These are phyloP conservation scores for Naumovozyma dairenensis DNA, from an alignment of 805 yeast genomes.

Conservation along the genomic window DNA sequence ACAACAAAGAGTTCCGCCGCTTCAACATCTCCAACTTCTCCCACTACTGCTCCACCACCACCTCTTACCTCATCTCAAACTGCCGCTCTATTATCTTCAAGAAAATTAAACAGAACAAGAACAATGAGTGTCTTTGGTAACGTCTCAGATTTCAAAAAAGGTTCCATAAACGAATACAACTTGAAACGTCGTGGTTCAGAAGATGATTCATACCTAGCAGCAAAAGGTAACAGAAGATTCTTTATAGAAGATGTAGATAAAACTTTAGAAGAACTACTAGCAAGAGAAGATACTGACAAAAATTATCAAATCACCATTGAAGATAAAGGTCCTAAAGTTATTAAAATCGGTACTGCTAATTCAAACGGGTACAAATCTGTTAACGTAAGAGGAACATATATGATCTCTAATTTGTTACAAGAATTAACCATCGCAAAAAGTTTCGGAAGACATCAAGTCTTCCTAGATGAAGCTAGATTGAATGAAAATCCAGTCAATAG, in stretches of 20 bases:
- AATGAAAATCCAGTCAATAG: slow-evolving; percentile 83
- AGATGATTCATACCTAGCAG: slow-evolving; percentile 36
- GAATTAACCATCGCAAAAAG: slow-evolving; percentile 81
- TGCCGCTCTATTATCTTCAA: no score
- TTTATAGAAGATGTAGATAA: slow-evolving; percentile 66
- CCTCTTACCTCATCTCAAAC: no score
- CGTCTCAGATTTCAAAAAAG: slow-evolving; percentile 17
- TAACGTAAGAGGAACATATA: slow-evolving; percentile 78
- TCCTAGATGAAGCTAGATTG: slow-evolving; percentile 72
- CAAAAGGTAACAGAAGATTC: slow-evolving; percentile 37
- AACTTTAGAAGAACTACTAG: slow-evolving; percentile 58
- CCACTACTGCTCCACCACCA: no score
- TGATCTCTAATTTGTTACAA: slow-evolving; percentile 77
- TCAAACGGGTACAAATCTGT: slow-evolving; percentile 70
- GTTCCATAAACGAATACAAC: slow-evolving; percentile 13
- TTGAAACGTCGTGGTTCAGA: slow-evolving; percentile 44
- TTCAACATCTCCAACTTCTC: not conserved
- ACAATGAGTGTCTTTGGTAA: slow-evolving; percentile 43
- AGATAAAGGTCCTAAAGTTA: slow-evolving; percentile 76
- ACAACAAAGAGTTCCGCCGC: not conserved
- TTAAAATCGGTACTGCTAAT: slow-evolving; percentile 71
- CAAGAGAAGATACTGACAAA: slow-evolving; percentile 75
- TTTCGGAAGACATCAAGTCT: slow-evolving; percentile 66
- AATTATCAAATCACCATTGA: slow-evolving; percentile 80
- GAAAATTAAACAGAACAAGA: slow-evolving; percentile 42